phyloP scores from a whole-genome alignment of 768 basidiomycete genomes.

The Lentinula lateritia region DNA sequence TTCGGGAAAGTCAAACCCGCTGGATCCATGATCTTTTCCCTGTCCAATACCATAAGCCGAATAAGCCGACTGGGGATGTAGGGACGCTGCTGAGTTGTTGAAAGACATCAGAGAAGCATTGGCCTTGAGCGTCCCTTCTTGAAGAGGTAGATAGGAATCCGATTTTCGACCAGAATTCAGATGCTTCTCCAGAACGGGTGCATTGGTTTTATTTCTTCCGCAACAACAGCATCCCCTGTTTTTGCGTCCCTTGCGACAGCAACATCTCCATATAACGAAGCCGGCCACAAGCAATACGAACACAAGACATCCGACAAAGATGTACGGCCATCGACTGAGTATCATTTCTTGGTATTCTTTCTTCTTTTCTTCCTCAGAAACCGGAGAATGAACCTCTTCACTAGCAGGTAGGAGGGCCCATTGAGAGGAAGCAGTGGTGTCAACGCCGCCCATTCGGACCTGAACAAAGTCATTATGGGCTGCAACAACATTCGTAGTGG shows the following conservation, averaged over 20 bases:
- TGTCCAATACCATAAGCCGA: neutral
- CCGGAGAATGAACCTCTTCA: slow-evolving; percentile 58
- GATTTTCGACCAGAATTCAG: neutral
- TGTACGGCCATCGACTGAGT: slow-evolving; percentile 71
- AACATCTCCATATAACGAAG: slow-evolving; percentile 56
- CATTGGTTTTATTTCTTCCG: neutral
- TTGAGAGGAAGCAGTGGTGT: slow-evolving; percentile 47
- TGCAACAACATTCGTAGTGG: slow-evolving; percentile 44
- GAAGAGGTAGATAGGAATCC: slow-evolving; percentile 1
- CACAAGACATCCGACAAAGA: slow-evolving; percentile 54
- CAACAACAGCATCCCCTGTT: slow-evolving; percentile 10
- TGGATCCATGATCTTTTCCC: neutral
- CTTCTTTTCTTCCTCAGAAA: slow-evolving; percentile 62
- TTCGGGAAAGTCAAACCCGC: neutral
- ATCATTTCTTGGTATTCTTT: slow-evolving; percentile 56
- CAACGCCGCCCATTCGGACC: slow-evolving; percentile 52
- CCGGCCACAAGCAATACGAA: slow-evolving; percentile 41
- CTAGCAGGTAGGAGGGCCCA: slow-evolving; percentile 57
- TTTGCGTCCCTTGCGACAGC: slow-evolving; percentile 34
- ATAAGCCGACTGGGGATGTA: neutral
- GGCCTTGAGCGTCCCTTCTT: neutral
- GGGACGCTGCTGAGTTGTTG: neutral
- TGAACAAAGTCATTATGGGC: slow-evolving; percentile 66
- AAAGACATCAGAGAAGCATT: neutral
- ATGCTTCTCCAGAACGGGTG: neutral